Conservation (phyloP, 495 filamentous ascomycete species). For the Penicillium nucicola region DNA sequence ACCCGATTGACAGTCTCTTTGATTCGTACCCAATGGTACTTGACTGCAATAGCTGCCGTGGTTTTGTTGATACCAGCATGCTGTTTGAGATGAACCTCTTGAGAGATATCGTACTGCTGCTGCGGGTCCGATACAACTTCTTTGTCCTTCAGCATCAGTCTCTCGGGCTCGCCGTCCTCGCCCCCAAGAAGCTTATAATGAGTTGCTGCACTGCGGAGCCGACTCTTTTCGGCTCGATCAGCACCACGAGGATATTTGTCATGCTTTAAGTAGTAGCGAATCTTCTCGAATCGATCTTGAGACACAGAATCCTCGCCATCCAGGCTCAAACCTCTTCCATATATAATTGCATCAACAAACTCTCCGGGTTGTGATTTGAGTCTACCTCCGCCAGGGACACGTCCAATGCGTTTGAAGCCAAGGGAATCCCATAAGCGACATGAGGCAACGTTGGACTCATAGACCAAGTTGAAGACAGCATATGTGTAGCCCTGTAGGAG, state of each 20-base stretch:
- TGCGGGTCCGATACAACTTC: constrained; percentile 92
- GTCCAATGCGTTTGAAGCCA: constrained; percentile 96
- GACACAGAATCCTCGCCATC: constrained; percentile 84
- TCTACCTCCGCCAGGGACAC: constrained; percentile 82
- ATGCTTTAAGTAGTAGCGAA: constrained; percentile 93
- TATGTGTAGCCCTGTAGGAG: constrained; percentile 76
- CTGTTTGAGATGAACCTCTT: constrained; percentile 66
- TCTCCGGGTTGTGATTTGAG: constrained; percentile 77
- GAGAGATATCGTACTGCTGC: constrained; percentile 87
- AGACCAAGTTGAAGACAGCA: constrained; percentile 96
- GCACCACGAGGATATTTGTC: constrained; percentile 90
- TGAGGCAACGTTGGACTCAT: constrained; percentile 94
- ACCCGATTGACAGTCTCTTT: constrained; percentile 95
- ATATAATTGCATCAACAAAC: constrained; percentile 93
- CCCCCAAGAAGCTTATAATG: constrained; percentile 77
- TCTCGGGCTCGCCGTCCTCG: constrained; percentile 56
- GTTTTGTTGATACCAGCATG: constrained; percentile 99
- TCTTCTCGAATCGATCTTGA: constrained; percentile 98
- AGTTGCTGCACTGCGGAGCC: constrained; percentile 86
- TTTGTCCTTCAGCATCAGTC: constrained; percentile 95
- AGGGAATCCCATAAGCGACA: constrained; percentile 95
- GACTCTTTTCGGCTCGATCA: constrained; percentile 93
- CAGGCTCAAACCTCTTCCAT: constrained; percentile 78
- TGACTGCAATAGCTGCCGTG: constrained; percentile 87
- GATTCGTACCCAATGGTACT: constrained; percentile 98